Base-by-base conservation (phyloP, 768 basidiomycete genomes). In the Cystofilobasidium capitatum region DNA sequence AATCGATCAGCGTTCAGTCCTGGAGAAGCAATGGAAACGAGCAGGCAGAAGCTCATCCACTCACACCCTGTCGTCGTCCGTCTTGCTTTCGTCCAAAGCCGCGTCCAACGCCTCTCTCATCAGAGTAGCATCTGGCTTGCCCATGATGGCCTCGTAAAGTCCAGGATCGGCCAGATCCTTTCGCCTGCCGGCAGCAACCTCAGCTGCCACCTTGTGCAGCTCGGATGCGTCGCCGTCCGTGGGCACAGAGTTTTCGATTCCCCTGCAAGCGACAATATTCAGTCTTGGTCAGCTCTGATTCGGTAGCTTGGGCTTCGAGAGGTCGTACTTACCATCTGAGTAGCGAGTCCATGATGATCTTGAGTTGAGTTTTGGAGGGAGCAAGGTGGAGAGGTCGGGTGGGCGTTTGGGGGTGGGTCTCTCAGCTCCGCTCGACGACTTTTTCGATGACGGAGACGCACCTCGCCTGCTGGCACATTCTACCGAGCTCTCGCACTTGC, bases 81-180 rank as follows among this genome's bases (percentile, higher is more conserved):
- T 51, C 14, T 70, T 70, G 7, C 22, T 67, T 64, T 77, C 74
- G 62, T 77, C 75, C 20, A 74, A 37, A 1, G 76, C 76, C 61
- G 73, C 69, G 9, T 65, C 73, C 72, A 78, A 72, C 66, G 77
- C 76, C 72, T 78, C 77, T 74, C 87, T 88, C 89, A 94, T 93
- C 61, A 84, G 79, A 58, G 83, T 84, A 0, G 89, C 82, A 73
- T 93, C 91, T 0, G 88, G 83, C 72, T 85, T 88, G 14, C 91
- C 91, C 36, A 94, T 81, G 72, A 94, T 89, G 76, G 83, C 76
- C 72, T 92, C 89, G 70, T 93, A 87, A 70, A 93, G 81, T n/a
- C 77, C 88, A 1, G 91, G 68, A 24, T 69, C 87, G 24, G 71
- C 74, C 57, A 94, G 78, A 62, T 86, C 74, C 37, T 62, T 44